phyloP scores from a whole-genome alignment of 768 basidiomycete genomes.

The Rhodotorula sphaerocarpa region DNA sequence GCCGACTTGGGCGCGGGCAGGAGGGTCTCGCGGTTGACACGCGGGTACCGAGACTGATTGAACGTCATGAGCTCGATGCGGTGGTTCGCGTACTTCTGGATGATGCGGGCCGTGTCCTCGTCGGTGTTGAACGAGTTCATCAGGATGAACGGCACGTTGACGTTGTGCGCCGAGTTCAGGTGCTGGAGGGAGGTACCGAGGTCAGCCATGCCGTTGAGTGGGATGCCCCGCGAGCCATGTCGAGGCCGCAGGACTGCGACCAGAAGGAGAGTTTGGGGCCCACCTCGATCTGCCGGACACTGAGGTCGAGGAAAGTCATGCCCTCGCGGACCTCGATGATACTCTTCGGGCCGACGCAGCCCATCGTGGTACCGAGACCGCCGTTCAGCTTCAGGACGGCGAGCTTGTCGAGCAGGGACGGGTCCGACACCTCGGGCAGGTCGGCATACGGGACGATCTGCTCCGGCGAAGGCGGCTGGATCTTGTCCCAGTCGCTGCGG shows the following conservation, averaged over 20 bases:
- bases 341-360: conserved; percentile 64
- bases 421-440: conserved; percentile 56
- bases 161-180: conserved; percentile 70
- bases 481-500: conserved; percentile 75
- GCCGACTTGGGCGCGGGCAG: conserved; percentile 71
- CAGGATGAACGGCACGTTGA: conserved; percentile 91
- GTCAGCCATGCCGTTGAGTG: background rate
- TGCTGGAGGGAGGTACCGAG: conserved; percentile 47
- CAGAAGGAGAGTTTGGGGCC: too few species aligned
- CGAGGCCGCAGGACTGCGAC: too few species aligned
- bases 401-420: conserved; percentile 73
- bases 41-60: conserved; percentile 74
- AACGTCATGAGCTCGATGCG: conserved; percentile 67
- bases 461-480: conserved; percentile 75
- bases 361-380: conserved; percentile 44
- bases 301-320: conserved; percentile 94
- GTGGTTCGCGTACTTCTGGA: conserved; percentile 93
- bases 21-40: conserved; percentile 80
- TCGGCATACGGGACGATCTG: conserved; percentile 75
- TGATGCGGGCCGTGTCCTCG: conserved; percentile 89
- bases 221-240: too few species aligned
- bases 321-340: conserved; percentile 94
- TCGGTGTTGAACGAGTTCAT: conserved; percentile 99
- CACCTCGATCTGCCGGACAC: conserved; percentile 82
- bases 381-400: conserved; percentile 94